Percentiles rank a stretch among this genome's conserved stretches.
Evolutionary conservation across 257 asterid genomes (phyloP).

Genomic region (Gentiana dahurica): DNA sequence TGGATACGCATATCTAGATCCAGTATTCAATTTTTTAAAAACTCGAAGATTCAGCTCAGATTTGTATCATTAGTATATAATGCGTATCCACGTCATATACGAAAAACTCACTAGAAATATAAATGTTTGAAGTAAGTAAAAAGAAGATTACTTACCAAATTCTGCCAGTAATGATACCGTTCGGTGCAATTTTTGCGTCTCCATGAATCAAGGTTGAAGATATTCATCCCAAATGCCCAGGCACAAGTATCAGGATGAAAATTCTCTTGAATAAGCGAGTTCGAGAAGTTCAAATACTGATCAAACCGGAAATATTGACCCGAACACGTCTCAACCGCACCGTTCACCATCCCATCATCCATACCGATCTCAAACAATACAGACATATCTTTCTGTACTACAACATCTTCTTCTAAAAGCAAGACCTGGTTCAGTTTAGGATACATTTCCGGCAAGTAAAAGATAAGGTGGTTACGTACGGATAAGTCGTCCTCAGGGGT

Average conservation of each 20-base stretch:
- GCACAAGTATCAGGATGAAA: constrained; percentile 81
- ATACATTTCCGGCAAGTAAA: constrained; percentile 87
- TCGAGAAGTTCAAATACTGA: constrained; percentile 79
- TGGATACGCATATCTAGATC: too few species aligned
- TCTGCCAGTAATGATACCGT: constrained; percentile 80
- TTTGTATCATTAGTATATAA: not conserved
- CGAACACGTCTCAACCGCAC: constrained; percentile 84
- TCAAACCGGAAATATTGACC: constrained; percentile 77
- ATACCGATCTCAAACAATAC: constrained; percentile 70
- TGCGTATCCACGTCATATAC: not conserved
- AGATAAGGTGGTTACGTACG: constrained; percentile 70
- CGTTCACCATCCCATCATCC: constrained; percentile 92
- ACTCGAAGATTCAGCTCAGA: not conserved
- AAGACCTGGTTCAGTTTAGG: constrained; percentile 73
- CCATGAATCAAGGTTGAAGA: constrained; percentile 94
- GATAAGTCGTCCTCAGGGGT: constrained; percentile 71
- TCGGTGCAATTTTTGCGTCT: constrained; percentile 68
- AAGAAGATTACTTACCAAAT: constrained; percentile 43
- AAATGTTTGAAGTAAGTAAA: not conserved
- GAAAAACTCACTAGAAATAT: not conserved
- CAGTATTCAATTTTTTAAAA: too few species aligned
- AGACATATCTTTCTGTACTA: constrained; percentile 91
- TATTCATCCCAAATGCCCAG: constrained; percentile 95
- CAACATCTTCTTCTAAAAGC: constrained; percentile 87
- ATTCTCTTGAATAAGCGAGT: constrained; percentile 70